These are phyloP conservation scores for Calonectria pauciramosa DNA, from an alignment of 2,329 filamentous ascomycete species.

Conservation along the genomic window DNA sequence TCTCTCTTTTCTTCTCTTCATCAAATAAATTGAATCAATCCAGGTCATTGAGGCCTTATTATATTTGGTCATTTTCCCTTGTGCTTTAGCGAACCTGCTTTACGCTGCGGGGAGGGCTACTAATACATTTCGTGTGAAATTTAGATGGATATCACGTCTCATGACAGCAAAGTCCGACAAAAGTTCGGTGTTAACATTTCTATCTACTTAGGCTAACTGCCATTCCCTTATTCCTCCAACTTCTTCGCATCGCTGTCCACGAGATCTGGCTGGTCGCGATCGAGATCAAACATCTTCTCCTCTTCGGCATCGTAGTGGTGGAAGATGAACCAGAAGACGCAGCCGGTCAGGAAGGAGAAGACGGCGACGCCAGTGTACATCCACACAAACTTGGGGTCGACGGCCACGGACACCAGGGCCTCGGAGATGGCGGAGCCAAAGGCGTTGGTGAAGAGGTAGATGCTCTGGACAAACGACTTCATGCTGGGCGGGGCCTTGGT, in stretches of 20 bases:
- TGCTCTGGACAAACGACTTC: conserved; percentile 71
- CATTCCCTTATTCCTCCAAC: conserved; percentile 31
- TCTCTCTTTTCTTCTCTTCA: too few relatives aligned
- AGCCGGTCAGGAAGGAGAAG: conserved; percentile 62
- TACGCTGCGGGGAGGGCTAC: too few relatives aligned
- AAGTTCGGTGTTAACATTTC: neutral
- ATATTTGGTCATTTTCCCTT: too few relatives aligned
- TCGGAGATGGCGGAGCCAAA: conserved; percentile 72
- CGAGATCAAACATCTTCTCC: conserved; percentile 56
- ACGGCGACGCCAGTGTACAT: conserved; percentile 72
- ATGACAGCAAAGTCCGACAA: neutral
- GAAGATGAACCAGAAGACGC: conserved; percentile 64
- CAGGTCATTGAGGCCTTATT: too few relatives aligned
- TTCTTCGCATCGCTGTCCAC: conserved; percentile 34
- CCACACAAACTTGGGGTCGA: conserved; percentile 76
- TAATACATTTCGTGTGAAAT: too few relatives aligned
- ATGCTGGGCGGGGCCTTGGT: conserved; percentile 80
- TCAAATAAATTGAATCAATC: too few relatives aligned
- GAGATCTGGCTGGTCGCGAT: conserved; percentile 50
- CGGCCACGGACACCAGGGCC: conserved; percentile 70
- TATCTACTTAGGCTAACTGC: neutral
- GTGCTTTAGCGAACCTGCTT: too few relatives aligned
- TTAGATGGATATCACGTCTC: neutral
- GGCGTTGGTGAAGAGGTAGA: conserved; percentile 73
- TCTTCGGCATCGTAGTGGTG: conserved; percentile 55